These are phyloP conservation scores for Immersiporthe knoxdaviesiana DNA, from an alignment of 2,329 filamentous ascomycete genomes.

Conservation along the genomic window DNA sequence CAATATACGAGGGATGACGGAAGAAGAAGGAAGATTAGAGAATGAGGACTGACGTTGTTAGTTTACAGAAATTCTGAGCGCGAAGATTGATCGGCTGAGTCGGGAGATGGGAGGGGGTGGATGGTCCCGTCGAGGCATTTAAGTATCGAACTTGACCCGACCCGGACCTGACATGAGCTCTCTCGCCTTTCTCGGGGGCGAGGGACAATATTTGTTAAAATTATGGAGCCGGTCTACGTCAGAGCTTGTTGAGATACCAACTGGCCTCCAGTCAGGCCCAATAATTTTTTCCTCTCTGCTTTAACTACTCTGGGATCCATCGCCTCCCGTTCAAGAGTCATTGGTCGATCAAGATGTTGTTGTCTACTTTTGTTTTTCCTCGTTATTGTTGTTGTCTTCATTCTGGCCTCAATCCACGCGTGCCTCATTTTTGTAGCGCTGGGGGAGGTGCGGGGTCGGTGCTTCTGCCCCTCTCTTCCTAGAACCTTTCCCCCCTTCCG, in stretches of 20 bases:
- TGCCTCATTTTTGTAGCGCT: not conserved
- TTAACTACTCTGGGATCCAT: not conserved
- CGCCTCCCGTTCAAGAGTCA: not conserved
- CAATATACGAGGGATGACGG: not conserved
- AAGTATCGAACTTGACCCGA: constrained; percentile 7
- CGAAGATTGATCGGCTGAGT: constrained; percentile 8
- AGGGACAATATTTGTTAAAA: not conserved
- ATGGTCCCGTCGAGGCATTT: constrained; percentile 11
- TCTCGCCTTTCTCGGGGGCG: constrained; percentile 7
- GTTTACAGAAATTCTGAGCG: not conserved
- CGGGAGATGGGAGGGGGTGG: constrained; percentile 1
- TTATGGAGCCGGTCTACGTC: constrained; percentile 11
- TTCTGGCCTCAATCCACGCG: not conserved
- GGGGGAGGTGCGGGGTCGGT: not conserved
- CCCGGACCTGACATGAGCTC: not conserved
- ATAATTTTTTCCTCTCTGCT: not conserved
- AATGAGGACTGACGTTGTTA: not conserved
- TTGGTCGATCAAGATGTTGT: not conserved
- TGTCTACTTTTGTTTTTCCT: not conserved
- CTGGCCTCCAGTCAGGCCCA: not conserved
- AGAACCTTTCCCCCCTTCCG: not conserved
- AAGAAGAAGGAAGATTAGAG: not conserved
- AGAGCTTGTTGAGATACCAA: not conserved
- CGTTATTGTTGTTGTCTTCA: not conserved
- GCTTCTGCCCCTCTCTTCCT: not conserved